These are phyloP conservation scores for Amanita subjunquillea DNA, from an alignment of 768 basidiomycete genomes.

Conservation along the genomic window DNA sequence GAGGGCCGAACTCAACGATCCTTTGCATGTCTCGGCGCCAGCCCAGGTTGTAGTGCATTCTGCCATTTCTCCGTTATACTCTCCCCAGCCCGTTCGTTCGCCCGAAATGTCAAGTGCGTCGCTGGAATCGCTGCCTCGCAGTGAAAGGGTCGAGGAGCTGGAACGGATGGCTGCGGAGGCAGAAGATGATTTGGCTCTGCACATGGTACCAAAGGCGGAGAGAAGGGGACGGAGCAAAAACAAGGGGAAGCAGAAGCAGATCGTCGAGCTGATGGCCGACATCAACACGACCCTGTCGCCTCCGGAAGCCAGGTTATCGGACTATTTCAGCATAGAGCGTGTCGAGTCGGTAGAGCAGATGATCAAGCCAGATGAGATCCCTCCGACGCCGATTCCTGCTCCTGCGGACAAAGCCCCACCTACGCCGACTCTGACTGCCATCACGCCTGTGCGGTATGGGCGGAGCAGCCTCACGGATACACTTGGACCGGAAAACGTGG, in stretches of 20 bases:
- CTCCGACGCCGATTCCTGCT: constrained; percentile 3
- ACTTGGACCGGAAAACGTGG: constrained; percentile 9
- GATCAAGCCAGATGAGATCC: neutral
- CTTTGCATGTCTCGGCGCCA: neutral
- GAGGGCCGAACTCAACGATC: neutral
- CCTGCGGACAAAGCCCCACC: constrained; percentile 32
- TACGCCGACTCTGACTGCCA: constrained; percentile 41
- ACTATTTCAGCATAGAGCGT: constrained; percentile 20
- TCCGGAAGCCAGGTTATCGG: neutral
- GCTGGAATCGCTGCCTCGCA: constrained; percentile 30
- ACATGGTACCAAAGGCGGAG: constrained; percentile 7
- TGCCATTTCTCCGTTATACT: constrained; percentile 29
- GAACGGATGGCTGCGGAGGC: constrained; percentile 67
- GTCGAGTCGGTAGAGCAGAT: constrained; percentile 1
- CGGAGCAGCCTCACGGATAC: constrained; percentile 11
- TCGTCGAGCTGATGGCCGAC: constrained; percentile 5
- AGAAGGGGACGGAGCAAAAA: constrained; percentile 11
- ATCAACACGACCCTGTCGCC: constrained; percentile 51
- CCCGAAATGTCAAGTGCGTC: constrained; percentile 38
- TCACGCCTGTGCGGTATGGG: constrained; percentile 11
- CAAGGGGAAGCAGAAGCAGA: constrained; percentile 10
- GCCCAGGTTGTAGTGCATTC: constrained; percentile 8
- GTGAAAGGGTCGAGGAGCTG: constrained; percentile 54
- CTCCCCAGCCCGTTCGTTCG: constrained; percentile 61
- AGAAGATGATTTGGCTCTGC: constrained; percentile 11